Evolutionary conservation across 352 stramenopile genomes (phyloP), one percentile per base, ranked within the genome.

Genomic region (Globisporangium takayamanum): DNA sequence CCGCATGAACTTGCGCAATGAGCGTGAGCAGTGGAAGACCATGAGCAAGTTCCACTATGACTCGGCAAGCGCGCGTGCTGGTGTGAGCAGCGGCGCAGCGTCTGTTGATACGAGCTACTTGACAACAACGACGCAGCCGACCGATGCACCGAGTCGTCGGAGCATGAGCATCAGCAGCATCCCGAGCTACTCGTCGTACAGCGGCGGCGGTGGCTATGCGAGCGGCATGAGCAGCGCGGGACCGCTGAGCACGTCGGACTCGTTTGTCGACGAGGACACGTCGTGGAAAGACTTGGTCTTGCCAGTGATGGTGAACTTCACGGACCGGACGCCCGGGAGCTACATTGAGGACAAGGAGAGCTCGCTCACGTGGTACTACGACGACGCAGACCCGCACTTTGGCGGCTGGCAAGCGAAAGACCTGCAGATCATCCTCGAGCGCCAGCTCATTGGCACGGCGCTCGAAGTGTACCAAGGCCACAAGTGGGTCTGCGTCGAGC

Each of bases 391-490:
- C 47, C 73, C 77, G 14, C 80, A 96, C 61, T 96, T 96, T 67
- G 85, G 86, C 3, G 76, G 73, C 22, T 96, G 87, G 87, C 86
- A 96, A 59, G 80, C 88, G 25, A 95, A 95, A 62, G 86, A 96
- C 56, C 72, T 96, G 68, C 87, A 95, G 67, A 94, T 95, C 51
- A 85, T 92, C 57, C 67, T 96, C 49, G 87, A 96, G 63, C 84
- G 89, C 2, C 78, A 92, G 44, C 68, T 96, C 3, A 82, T 90
- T 30, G 89, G 88, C 25, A 79, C 88, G 41, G 85, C 84, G 22
- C 59, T 96, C 36, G 87, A 96, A 70, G 89, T 96, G 44, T 87
- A 94, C 55, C 80, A 92, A 59, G 87, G 87, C 3, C 81, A 93
- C 62, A 76, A 78, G 62, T 91, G 79, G 46, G 80, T 96, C 55